Percentiles rank a stretch among this genome's conserved stretches.
Evolutionary conservation across 2,329 filamentous ascomycete genomes (phyloP).

Genomic region (Paraphoma chrysanthemicola): DNA sequence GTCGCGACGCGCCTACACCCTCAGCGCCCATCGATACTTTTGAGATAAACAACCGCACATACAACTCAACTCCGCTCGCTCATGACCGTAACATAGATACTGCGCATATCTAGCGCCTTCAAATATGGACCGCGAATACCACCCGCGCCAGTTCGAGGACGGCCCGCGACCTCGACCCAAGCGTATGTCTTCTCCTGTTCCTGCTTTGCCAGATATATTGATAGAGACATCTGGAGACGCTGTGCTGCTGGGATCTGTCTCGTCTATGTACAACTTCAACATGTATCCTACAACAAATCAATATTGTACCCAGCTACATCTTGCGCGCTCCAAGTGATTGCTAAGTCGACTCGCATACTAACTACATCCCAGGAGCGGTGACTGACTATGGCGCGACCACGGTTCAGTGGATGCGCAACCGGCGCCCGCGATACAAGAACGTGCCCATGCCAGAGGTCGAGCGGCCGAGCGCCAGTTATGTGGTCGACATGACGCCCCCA

Average conservation of each 20-base stretch:
- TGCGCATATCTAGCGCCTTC: constrained; percentile 6
- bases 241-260: too few species aligned
- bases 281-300: background rate
- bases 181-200: constrained; percentile 33
- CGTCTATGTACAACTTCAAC: background rate
- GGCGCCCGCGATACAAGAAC: constrained; percentile 77
- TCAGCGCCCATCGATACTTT: background rate
- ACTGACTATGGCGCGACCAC: constrained; percentile 93
- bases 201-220: background rate
- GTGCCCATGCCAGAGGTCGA: constrained; percentile 77
- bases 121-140: constrained; percentile 47
- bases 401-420: constrained; percentile 88
- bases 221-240: too few species aligned
- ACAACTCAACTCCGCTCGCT: background rate
- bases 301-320: background rate
- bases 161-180: constrained; percentile 44
- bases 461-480: constrained; percentile 85
- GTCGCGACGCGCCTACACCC: background rate
- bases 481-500: constrained; percentile 90
- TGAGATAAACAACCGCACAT: background rate
- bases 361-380: constrained; percentile 71
- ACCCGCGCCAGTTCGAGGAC: constrained; percentile 43
- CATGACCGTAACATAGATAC: constrained; percentile 8
- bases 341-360: background rate
- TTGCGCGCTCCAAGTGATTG: background rate